phyloP scores from a whole-genome alignment of 2,329 filamentous ascomycete genomes.

The Fusarium armeniacum region DNA sequence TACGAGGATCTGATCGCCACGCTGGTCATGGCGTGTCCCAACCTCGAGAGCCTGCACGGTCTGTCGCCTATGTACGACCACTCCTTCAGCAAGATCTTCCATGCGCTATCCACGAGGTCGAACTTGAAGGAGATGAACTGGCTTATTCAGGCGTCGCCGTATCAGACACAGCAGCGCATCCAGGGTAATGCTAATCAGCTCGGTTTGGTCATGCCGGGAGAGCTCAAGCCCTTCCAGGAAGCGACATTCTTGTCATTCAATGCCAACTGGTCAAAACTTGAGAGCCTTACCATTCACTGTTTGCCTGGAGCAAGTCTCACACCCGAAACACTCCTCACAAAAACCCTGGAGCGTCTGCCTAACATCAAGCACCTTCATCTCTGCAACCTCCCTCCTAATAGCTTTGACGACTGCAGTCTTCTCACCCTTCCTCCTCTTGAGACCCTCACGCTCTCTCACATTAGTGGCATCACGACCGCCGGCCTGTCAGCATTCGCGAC shows the following conservation, averaged over 20 bases:
- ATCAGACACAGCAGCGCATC: constrained; percentile 52
- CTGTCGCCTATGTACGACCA: constrained; percentile 69
- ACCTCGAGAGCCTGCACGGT: constrained; percentile 71
- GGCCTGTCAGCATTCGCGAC: constrained; percentile 71
- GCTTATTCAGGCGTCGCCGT: constrained; percentile 62
- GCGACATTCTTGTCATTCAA: constrained; percentile 66
- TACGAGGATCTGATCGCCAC: constrained; percentile 72
- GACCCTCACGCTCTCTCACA: constrained; percentile 68
- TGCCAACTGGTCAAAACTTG: constrained; percentile 67
- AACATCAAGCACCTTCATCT: constrained; percentile 71
- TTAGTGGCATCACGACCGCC: constrained; percentile 67
- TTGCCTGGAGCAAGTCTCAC: constrained; percentile 67
- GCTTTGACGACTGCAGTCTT: constrained; percentile 70
- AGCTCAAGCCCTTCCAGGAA: constrained; percentile 53
- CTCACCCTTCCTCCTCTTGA: constrained; percentile 68
- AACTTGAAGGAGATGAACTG: constrained; percentile 72
- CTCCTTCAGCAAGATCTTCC: constrained; percentile 68
- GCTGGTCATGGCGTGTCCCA: constrained; percentile 74
- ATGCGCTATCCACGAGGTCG: constrained; percentile 70
- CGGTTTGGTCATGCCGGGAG: constrained; percentile 49
- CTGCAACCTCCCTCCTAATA: constrained; percentile 67
- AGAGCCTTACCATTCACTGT: constrained; percentile 71
- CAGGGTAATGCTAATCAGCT: constrained; percentile 52
- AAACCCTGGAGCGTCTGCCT: constrained; percentile 65
- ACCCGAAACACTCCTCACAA: constrained; percentile 65